Base-by-base conservation (phyloP, 1,284 basidiomycete genomes). In the Megacollybia platyphylla region DNA sequence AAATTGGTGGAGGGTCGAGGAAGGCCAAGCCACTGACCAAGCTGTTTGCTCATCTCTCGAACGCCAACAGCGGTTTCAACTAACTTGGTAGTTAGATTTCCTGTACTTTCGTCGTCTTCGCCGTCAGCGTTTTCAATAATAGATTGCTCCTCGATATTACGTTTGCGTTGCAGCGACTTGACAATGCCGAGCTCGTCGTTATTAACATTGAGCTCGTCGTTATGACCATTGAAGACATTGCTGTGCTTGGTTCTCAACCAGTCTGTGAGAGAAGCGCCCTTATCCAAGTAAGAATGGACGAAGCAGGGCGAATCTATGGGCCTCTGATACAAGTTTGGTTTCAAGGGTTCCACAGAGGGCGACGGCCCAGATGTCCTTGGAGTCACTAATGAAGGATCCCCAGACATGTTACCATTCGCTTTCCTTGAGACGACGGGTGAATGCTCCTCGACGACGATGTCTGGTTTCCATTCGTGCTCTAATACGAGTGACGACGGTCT, bases 11-110 rank as follows among this genome's bases (percentile, higher is more conserved):
- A 43, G 29, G 44, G 30, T 39, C n/a, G 36, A 30, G 36, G 39
- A 24, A 50, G 44, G 44, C 32, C 46, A 45, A 44, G 51, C 31
- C 36, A 74, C 81, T 52, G 52, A 88, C 92, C 93, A 30, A 99
- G 82, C 63, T 97, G 90, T 63, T 96, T 96, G 77, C 90, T 94
- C 89, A 97, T 94, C 64, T 98, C 96, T 41, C 94, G 76, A 20
- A 98, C 94, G 35, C 91, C 87, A 18, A 94, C 89, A 10, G 94
- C 96, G 10, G 94, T 99, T 65, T 94, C 93, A 6, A 94, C 96
- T 11, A 99, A 71, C 57, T 93, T 90, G 54, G 79, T 83, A 2
- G 96, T 97, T 51, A 97, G 64, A 56, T 77, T 93, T 43, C 73
- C 71, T 1, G 73, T 73, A 45, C 74, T 76, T 36, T 78, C 77